These are phyloP conservation scores for Clavispora carvajalis DNA, from an alignment of 805 yeast species.

Conservation along the genomic window DNA sequence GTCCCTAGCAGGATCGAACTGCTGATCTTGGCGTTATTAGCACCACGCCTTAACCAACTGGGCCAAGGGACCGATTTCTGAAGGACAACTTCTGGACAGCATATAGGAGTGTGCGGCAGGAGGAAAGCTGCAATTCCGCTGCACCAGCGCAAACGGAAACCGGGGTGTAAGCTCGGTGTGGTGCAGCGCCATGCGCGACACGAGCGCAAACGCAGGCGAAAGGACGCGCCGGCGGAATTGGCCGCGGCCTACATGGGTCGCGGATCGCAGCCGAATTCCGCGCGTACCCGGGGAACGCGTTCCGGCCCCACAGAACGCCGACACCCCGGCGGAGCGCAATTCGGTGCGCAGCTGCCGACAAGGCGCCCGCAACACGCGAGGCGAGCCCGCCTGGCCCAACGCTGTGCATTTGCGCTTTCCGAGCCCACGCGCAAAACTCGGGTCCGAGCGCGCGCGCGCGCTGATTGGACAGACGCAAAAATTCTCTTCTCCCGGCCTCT, in stretches of 20 bases:
- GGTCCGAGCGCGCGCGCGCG: slow-evolving; percentile 7
- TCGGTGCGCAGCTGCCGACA: background rate
- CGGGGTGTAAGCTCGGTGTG: too few relatives aligned
- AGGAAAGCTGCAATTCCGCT: too few relatives aligned
- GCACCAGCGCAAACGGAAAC: too few relatives aligned
- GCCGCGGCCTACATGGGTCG: too few relatives aligned
- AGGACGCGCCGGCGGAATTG: too few relatives aligned
- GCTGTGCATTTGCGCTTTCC: too few relatives aligned
- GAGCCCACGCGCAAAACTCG: background rate
- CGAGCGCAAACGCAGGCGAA: too few relatives aligned
- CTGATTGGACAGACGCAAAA: slow-evolving; percentile 15
- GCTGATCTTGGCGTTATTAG: slow-evolving; percentile 65
- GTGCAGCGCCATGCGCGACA: too few relatives aligned
- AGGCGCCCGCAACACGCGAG: background rate
- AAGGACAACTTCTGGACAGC: too few relatives aligned
- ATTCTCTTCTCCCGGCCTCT: slow-evolving; percentile 9
- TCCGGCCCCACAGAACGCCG: background rate
- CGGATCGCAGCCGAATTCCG: background rate
- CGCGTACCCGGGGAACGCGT: background rate
- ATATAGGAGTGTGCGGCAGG: too few relatives aligned
- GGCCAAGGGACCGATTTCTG: slow-evolving; percentile 43
- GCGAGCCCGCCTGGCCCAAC: too few relatives aligned
- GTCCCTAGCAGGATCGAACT: slow-evolving; percentile 87
- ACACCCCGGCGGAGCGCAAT: background rate
- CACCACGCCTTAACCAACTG: slow-evolving; percentile 52